These are phyloP conservation scores for Lasiodiplodia hormozganensis DNA, from an alignment of 2,329 filamentous ascomycete genomes.

Conservation along the genomic window DNA sequence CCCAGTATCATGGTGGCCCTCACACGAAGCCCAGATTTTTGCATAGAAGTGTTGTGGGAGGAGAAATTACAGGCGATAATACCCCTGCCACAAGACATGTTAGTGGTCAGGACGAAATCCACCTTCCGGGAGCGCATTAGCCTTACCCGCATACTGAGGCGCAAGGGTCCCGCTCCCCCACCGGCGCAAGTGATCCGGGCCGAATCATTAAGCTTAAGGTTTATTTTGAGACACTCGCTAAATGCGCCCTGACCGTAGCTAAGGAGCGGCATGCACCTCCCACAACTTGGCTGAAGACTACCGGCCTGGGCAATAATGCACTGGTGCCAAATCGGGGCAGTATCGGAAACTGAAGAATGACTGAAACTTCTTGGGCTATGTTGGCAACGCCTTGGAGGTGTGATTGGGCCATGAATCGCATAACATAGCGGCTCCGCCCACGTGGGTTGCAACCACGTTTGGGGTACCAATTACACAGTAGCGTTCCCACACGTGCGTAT, in stretches of 20 bases:
- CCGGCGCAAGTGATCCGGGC: background rate
- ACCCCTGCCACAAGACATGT: background rate
- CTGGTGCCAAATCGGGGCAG: too few species aligned
- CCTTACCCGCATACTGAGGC: background rate
- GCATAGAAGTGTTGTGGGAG: background rate
- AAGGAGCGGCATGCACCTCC: background rate
- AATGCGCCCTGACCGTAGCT: background rate
- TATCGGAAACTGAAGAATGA: background rate
- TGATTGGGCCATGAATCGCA: background rate
- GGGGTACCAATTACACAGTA: too few species aligned
- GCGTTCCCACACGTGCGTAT: too few species aligned
- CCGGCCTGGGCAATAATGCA: too few species aligned
- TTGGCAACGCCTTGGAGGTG: background rate
- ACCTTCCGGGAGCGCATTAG: background rate
- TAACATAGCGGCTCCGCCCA: background rate
- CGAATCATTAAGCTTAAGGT: background rate
- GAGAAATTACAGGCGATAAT: background rate
- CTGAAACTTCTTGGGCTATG: background rate
- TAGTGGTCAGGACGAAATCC: background rate
- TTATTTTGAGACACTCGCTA: background rate
- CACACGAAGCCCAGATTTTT: background rate
- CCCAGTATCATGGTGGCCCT: background rate
- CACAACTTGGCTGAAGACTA: too few species aligned
- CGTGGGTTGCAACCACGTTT: background rate
- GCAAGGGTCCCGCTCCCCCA: background rate